Evolutionary conservation across 202 grass and related monocot species (phyloP).

Genomic region (Schoenoplectus tabernaemontani): DNA sequence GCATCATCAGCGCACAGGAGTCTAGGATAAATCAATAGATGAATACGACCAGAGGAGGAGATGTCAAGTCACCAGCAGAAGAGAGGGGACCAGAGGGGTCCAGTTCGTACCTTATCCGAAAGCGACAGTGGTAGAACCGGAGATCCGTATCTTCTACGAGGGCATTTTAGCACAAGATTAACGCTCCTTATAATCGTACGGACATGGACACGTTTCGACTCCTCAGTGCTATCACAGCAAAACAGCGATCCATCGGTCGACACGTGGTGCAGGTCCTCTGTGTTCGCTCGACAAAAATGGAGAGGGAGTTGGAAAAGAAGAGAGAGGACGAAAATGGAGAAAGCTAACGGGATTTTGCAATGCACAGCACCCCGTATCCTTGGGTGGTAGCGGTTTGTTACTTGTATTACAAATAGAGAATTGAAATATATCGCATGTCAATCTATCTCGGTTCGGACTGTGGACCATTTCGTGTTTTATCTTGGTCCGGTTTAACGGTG

Average conservation of each 20-base stretch:
- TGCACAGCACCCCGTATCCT: neutral
- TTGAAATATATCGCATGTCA: too few relatives aligned
- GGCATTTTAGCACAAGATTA: neutral
- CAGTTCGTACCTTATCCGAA: constrained; percentile 13
- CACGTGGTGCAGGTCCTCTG: neutral
- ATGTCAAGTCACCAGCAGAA: constrained; percentile 1
- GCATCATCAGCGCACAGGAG: neutral
- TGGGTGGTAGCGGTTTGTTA: neutral
- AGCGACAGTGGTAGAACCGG: neutral
- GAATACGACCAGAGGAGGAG: neutral
- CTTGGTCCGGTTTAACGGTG: too few relatives aligned
- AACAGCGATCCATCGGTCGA: neutral
- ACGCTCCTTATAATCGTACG: too few relatives aligned
- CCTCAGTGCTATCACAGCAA: too few relatives aligned
- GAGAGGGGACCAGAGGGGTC: neutral
- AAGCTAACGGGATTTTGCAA: neutral
- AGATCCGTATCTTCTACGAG: neutral
- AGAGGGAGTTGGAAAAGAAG: neutral
- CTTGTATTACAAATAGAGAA: too few relatives aligned
- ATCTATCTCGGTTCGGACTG: too few relatives aligned
- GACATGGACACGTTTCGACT: neutral
- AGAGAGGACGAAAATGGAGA: too few relatives aligned
- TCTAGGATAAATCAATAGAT: neutral
- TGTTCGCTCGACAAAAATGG: neutral
- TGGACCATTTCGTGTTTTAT: too few relatives aligned